Evolutionary conservation across 2,329 filamentous ascomycete species (phyloP).

Genomic region (Paracamarosporium sp.): DNA sequence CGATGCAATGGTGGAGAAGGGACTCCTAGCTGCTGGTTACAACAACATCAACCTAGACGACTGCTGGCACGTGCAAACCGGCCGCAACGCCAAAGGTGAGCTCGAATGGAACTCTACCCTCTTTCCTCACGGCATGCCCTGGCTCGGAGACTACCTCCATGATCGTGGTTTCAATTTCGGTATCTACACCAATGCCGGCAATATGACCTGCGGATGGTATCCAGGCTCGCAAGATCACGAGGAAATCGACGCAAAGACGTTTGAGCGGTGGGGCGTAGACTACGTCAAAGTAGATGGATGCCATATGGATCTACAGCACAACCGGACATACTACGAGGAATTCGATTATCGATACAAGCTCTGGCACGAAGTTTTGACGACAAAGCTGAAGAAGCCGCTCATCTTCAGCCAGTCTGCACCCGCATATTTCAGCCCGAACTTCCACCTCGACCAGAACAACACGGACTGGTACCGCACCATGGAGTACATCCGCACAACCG

Average conservation of each 20-base stretch:
- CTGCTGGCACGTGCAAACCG: constrained; percentile 49
- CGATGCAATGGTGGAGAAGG: constrained; percentile 52
- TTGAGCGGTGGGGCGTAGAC: constrained; percentile 48
- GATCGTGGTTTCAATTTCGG: constrained; percentile 52
- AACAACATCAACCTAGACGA: constrained; percentile 55
- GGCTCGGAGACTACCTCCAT: constrained; percentile 50
- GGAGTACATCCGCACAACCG: constrained; percentile 51
- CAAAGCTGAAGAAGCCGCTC: constrained; percentile 43
- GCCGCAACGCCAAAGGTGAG: constrained; percentile 45
- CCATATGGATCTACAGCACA: constrained; percentile 26
- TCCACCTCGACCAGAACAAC: constrained; percentile 39
- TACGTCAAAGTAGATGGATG: constrained; percentile 38
- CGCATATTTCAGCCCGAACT: constrained; percentile 50
- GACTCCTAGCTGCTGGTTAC: constrained; percentile 50
- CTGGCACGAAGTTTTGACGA: constrained; percentile 53
- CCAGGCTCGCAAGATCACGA: constrained; percentile 53
- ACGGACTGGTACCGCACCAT: constrained; percentile 57
- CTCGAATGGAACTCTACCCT: constrained; percentile 51
- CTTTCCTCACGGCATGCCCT: constrained; percentile 54
- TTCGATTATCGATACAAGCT: constrained; percentile 42
- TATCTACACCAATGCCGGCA: constrained; percentile 56
- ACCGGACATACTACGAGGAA: constrained; percentile 26
- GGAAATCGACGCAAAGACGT: constrained; percentile 50
- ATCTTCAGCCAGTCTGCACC: constrained; percentile 57
- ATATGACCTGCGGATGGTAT: constrained; percentile 53